A percentile compares a stretch with the other conserved stretches of the same genome.
These are phyloP conservation scores for Aspergillus wentii DNA, from an alignment of 495 filamentous ascomycete genomes.

Conservation along the genomic window DNA sequence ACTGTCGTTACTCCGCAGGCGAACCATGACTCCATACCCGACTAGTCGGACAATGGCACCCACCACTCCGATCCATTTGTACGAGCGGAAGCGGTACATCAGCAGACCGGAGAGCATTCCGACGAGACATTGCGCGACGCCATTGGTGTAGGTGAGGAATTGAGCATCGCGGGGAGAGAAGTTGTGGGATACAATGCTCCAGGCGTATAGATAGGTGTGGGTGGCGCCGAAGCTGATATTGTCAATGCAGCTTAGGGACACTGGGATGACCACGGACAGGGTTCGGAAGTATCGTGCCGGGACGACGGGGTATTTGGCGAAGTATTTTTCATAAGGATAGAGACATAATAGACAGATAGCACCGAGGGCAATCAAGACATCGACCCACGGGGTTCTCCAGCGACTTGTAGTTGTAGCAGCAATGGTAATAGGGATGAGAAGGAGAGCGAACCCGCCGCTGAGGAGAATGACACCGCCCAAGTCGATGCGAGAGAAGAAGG, in stretches of 20 bases:
- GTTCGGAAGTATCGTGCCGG: slow-evolving; percentile 40
- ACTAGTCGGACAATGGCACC: slow-evolving; percentile 36
- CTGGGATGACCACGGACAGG: slow-evolving; percentile 31
- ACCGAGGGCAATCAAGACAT: slow-evolving; percentile 36
- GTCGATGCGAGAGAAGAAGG: slow-evolving; percentile 44
- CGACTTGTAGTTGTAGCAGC: slow-evolving; percentile 28
- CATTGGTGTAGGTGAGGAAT: slow-evolving; percentile 41
- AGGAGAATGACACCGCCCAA: slow-evolving; percentile 39
- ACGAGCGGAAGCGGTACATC: slow-evolving; percentile 38
- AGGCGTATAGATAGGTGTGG: slow-evolving; percentile 43
- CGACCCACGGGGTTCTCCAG: slow-evolving; percentile 42
- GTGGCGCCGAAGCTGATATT: slow-evolving; percentile 36
- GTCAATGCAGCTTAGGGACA: slow-evolving; percentile 33
- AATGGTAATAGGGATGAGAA: slow-evolving; percentile 37
- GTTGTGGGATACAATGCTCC: slow-evolving; percentile 37
- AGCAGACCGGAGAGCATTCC: slow-evolving; percentile 36
- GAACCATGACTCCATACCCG: slow-evolving; percentile 47
- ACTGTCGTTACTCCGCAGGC: slow-evolving; percentile 40
- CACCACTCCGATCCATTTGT: slow-evolving; percentile 41
- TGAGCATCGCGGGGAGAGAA: slow-evolving; percentile 36
- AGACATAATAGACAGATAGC: slow-evolving; percentile 26
- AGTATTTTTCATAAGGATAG: slow-evolving; percentile 39
- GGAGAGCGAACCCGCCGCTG: slow-evolving; percentile 26
- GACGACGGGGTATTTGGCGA: slow-evolving; percentile 38
- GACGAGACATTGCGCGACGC: slow-evolving; percentile 36